A percentile compares a stretch with the other conserved stretches of the same genome.
Evolutionary conservation across 495 filamentous ascomycete genomes (phyloP).

Genomic region (Xylaria flabelliformis): DNA sequence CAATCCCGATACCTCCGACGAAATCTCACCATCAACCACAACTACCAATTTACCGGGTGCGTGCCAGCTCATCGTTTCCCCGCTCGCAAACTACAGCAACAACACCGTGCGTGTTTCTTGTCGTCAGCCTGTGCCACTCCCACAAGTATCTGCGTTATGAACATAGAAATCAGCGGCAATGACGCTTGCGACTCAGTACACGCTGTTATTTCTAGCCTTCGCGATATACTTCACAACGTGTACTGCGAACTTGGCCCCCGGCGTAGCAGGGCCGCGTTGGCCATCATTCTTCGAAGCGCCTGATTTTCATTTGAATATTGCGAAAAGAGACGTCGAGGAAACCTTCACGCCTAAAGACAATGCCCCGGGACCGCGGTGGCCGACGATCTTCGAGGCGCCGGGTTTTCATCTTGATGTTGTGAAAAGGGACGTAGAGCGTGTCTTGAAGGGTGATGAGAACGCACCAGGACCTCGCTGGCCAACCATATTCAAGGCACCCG

Average conservation of each 20-base stretch:
- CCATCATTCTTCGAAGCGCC: constrained; percentile 17
- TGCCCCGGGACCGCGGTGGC: background rate
- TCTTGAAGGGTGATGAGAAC: background rate
- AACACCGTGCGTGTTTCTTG: background rate
- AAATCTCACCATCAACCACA: background rate
- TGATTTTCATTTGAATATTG: constrained; percentile 2
- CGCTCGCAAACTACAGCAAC: background rate
- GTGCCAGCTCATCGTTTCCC: background rate
- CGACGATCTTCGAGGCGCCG: background rate
- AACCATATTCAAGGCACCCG: background rate
- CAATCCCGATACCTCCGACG: background rate
- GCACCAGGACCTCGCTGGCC: background rate
- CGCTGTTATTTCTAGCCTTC: background rate
- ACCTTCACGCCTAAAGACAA: background rate
- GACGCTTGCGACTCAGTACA: background rate
- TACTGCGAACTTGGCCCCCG: background rate
- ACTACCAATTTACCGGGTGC: background rate
- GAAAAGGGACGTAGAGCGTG: background rate
- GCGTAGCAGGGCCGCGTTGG: background rate
- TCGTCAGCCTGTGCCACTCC: too few relatives aligned
- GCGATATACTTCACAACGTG: background rate
- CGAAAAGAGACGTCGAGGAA: background rate
- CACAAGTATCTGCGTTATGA: background rate
- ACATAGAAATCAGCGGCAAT: background rate
- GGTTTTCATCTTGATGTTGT: background rate